phyloP scores from a whole-genome alignment of 2,329 filamentous ascomycete genomes.

The Aspergillus arachidicola region DNA sequence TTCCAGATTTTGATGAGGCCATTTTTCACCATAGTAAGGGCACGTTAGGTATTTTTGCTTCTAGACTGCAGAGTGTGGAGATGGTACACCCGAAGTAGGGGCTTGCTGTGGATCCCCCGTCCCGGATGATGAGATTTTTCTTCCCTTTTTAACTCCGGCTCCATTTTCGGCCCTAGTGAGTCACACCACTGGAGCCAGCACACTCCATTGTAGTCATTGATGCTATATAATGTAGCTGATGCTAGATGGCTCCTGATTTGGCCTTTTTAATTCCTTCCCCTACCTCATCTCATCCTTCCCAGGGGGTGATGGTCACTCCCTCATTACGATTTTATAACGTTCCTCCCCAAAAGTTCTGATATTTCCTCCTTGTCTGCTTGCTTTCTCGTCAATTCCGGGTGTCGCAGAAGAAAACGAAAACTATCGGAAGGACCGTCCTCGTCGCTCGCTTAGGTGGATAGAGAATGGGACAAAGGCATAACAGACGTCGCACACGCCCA shows the following conservation, averaged over 20 bases:
- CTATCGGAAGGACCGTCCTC: slow-evolving; percentile 3
- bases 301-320: slow-evolving; percentile 42
- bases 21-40: slow-evolving; percentile 20
- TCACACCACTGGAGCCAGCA: slow-evolving; percentile 27
- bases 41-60: slow-evolving; percentile 15
- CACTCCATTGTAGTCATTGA: slow-evolving; percentile 13
- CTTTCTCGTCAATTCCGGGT: slow-evolving; percentile 1
- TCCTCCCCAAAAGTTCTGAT: slow-evolving; percentile 11
- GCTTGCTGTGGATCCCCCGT: slow-evolving; percentile 12
- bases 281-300: slow-evolving; percentile 40
- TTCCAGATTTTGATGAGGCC: slow-evolving; percentile 17
- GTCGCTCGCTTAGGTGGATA: slow-evolving; percentile 9
- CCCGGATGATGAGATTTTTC: slow-evolving; percentile 14
- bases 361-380: slow-evolving; percentile 8
- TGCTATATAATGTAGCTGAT: slow-evolving; percentile 11
- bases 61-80: slow-evolving; percentile 17
- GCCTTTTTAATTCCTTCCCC: slow-evolving; percentile 12
- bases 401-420: slow-evolving; percentile 8
- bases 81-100: slow-evolving; percentile 11
- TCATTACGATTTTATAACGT: slow-evolving; percentile 25
- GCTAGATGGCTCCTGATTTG: slow-evolving; percentile 6
- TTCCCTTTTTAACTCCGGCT: slow-evolving; percentile 14
- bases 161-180: slow-evolving; percentile 26
- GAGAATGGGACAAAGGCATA: slow-evolving; percentile 51
- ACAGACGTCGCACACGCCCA: slow-evolving; percentile 48